Base-by-base conservation (phyloP, 192 early-diverging fungal species). In the Linnemannia zychae region DNA sequence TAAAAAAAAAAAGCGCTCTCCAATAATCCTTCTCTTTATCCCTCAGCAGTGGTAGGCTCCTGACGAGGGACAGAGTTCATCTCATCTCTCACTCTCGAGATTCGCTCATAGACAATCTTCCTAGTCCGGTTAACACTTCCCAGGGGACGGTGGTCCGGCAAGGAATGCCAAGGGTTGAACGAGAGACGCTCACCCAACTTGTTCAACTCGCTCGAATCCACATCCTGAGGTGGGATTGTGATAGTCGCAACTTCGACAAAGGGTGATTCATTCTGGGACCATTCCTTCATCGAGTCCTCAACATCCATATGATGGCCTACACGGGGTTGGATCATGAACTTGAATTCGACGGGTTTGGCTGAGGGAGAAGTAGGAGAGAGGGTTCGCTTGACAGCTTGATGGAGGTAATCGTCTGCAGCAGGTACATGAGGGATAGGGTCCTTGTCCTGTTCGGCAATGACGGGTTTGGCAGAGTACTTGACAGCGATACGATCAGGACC, bases 21-120 rank as follows among this genome's bases (percentile, higher is more conserved):
- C 3, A 3, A 44, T 53, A 7, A 1, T 22, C 52, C 57, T 31
- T 24, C 57, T 15, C 57, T 33, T 12, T 63, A 63, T 3, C 57
- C 28, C 9, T 63, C 57, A 63, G 12, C 31, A 28, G 57, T 63
- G 24, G 57, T 31, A 31, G 82, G 82, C 53, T 84, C 82, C 67
- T 84, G 53, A 44, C 82, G 82, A 22, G 47, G 76, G 4, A 84
- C 82, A 36, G 3, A 12, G 53, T 84, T 84, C 2, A 60, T 67
- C 4, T 66, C 7, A 53, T 84, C 82, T 12, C 82, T 40, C 13
- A 84, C 82, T 48, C 82, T 36, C 50, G 76, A 78, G 50, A 84
- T 84, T 11, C 82, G 34, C 67, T 84, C 82, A 78, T 84, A 84
- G 34, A 84, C 76, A 48, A 84, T 33, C 72, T 84, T 84, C 46